A percentile compares a stretch with the other conserved stretches of the same genome.
These are phyloP conservation scores for Rhizophagus prolifer DNA, from an alignment of 192 early-diverging fungal species.

Conservation along the genomic window DNA sequence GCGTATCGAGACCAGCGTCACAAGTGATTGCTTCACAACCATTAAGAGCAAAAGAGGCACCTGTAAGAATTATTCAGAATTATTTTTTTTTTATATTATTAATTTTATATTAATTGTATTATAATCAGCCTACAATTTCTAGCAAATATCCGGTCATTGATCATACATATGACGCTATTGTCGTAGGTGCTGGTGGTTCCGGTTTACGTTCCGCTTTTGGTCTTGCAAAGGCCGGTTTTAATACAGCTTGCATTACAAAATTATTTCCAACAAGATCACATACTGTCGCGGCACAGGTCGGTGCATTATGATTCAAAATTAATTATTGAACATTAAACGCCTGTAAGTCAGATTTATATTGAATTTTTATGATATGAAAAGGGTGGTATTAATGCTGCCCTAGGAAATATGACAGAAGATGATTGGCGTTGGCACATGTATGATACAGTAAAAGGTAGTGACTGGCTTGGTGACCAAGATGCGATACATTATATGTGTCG, in stretches of 20 bases:
- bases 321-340: background rate
- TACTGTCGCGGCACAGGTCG: conserved; percentile 94
- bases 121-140: conserved; percentile 30
- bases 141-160: conserved; percentile 93
- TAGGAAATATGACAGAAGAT: conserved; percentile 99
- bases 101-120: background rate
- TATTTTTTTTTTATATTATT: background rate
- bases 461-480: conserved; percentile 99
- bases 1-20: conserved; percentile 60
- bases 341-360: background rate
- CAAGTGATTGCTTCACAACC: conserved; percentile 73
- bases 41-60: conserved; percentile 70
- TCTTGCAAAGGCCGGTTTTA: conserved; percentile 91
- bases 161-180: conserved; percentile 98
- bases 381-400: conserved; percentile 98
- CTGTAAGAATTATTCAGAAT: conserved; percentile 40
- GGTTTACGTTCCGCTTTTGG: conserved; percentile 98
- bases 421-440: conserved; percentile 99
- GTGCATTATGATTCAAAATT: background rate
- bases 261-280: conserved; percentile 98
- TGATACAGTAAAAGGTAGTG: conserved; percentile 97
- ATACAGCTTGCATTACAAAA: conserved; percentile 98
- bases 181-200: conserved; percentile 97
- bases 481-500: conserved; percentile 99
- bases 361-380: conserved; percentile 30